phyloP scores from a whole-genome alignment of 768 basidiomycete genomes.

The Boletus tylopilopsis region DNA sequence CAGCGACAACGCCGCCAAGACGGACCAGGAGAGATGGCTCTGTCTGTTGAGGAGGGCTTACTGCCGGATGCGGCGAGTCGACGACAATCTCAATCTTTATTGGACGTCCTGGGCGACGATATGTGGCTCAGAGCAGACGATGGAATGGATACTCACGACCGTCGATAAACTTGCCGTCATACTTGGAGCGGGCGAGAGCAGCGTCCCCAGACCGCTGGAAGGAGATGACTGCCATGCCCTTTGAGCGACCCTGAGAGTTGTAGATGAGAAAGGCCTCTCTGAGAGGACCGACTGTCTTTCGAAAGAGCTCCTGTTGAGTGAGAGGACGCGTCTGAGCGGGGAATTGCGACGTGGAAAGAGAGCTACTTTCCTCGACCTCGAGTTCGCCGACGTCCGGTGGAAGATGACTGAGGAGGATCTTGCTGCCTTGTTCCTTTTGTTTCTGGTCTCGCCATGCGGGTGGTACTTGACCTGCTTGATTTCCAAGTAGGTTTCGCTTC shows the following conservation, averaged over 20 bases:
- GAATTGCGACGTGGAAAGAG: neutral
- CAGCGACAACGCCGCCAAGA: constrained; percentile 21
- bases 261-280: constrained; percentile 69
- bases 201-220: constrained; percentile 68
- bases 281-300: constrained; percentile 71
- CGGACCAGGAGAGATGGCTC: constrained; percentile 39
- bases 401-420: constrained; percentile 61
- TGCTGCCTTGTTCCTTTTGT: constrained; percentile 48
- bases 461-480: constrained; percentile 48
- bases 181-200: constrained; percentile 57
- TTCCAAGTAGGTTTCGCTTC: constrained; percentile 58
- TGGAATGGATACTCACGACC: constrained; percentile 36
- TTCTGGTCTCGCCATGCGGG: constrained; percentile 58
- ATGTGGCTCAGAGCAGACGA: neutral
- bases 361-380: constrained; percentile 57
- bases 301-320: constrained; percentile 65
- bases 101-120: constrained; percentile 47
- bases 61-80: constrained; percentile 35
- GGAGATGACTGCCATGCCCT: constrained; percentile 74
- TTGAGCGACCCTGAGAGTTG: constrained; percentile 71
- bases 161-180: constrained; percentile 75
- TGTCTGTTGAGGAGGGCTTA: constrained; percentile 22
- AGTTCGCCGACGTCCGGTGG: constrained; percentile 66
- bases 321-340: constrained; percentile 10
- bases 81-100: constrained; percentile 63